phyloP scores from a whole-genome alignment of 768 basidiomycete species.

The Tubosaeta brunneosetosa region DNA sequence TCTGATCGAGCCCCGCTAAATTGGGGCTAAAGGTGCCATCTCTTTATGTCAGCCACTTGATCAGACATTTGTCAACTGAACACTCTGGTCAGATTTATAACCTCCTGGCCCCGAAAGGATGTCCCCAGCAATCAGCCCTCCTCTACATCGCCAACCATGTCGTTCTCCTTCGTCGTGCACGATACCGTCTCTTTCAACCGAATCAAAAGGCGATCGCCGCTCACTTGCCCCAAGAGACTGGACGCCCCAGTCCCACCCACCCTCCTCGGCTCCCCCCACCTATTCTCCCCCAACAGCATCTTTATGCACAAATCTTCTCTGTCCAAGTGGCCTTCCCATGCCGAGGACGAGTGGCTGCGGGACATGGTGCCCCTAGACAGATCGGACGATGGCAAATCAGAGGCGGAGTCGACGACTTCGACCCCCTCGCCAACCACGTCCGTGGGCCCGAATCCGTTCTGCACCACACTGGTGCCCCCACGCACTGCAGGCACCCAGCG shows the following conservation, averaged over 20 bases:
- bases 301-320: conserved; percentile 38
- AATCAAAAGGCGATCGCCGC: conserved; percentile 17
- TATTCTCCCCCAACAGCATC: conserved; percentile 45
- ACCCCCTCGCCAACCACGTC: conserved; percentile 21
- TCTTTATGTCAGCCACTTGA: conserved; percentile 25
- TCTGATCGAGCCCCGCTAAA: conserved; percentile 20
- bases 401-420: conserved; percentile 3
- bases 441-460: conserved; percentile 10
- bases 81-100: conserved; percentile 17
- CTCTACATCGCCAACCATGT: conserved; percentile 9
- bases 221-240: conserved; percentile 21
- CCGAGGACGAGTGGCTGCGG: conserved; percentile 58
- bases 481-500: conserved; percentile 14
- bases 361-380: conserved; percentile 49
- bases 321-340: conserved; percentile 40
- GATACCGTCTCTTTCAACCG: conserved; percentile 5
- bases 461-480: conserved; percentile 11
- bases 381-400: conserved; percentile 18
- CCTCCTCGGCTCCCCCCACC: conserved; percentile 50
- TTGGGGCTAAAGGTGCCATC: conserved; percentile 10
- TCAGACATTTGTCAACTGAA: conserved; percentile 24
- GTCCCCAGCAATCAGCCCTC: conserved; percentile 9
- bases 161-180: conserved; percentile 12
- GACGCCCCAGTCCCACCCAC: conserved; percentile 56
- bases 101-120: background rate